A percentile compares a stretch with the other conserved stretches of the same genome.
Evolutionary conservation across 2,329 filamentous ascomycete species (phyloP).

Genomic region (Drechmeria coniospora): DNA sequence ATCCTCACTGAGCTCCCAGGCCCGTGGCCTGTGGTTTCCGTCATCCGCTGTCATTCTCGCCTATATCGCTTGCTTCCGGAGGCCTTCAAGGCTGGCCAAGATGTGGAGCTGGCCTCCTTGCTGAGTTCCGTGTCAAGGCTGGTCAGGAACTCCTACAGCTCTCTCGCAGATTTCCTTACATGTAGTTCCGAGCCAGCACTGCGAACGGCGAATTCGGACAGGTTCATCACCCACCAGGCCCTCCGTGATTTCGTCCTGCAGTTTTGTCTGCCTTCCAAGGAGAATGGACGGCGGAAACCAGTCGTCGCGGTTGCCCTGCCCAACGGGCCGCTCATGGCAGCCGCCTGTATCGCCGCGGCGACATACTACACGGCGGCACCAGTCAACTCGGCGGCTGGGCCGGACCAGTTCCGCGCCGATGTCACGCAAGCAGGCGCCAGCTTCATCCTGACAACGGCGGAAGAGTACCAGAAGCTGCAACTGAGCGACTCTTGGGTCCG

Average conservation of each 20-base stretch:
- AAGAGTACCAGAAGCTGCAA: conserved; percentile 23
- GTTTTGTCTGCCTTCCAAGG: conserved; percentile 15
- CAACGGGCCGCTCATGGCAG: conserved; percentile 37
- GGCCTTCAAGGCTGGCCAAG: conserved; percentile 13
- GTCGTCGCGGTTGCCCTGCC: conserved; percentile 34
- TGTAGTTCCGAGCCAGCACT: conserved; percentile 13
- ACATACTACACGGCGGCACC: conserved; percentile 36
- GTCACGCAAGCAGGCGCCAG: conserved; percentile 29
- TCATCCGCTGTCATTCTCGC: conserved; percentile 18
- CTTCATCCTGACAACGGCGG: conserved; percentile 27
- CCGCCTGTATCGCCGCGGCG: conserved; percentile 30
- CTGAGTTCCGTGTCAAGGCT: conserved; percentile 8
- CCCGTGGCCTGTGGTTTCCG: conserved; percentile 13
- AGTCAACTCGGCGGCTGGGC: conserved; percentile 31
- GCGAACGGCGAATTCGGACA: conserved; percentile 8
- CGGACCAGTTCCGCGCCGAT: conserved; percentile 34
- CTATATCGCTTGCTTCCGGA: conserved; percentile 22
- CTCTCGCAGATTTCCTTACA: conserved; percentile 22
- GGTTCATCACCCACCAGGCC: conserved; percentile 16
- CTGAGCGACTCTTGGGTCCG: conserved; percentile 15
- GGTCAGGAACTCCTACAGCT: conserved; percentile 17
- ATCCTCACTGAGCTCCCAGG: conserved; percentile 11
- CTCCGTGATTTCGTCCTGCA: conserved; percentile 16
- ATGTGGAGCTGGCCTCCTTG: conserved; percentile 5
- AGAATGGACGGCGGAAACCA: conserved; percentile 17